Conservation (phyloP, 352 stramenopile genomes). For the Ophiocytium majus region DNA sequence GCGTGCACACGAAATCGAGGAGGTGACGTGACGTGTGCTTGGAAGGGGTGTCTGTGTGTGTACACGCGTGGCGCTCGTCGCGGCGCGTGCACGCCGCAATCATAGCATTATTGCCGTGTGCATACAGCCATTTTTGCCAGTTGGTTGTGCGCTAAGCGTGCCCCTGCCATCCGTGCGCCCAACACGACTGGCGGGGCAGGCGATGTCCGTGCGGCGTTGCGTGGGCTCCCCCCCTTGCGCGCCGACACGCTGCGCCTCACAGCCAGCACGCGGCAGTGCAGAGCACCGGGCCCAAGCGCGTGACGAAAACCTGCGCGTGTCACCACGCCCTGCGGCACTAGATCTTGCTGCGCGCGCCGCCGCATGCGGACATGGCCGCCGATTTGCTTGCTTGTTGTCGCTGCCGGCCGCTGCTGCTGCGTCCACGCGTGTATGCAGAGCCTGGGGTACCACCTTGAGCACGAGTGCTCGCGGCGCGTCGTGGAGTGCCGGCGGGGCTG, state of each 20-base stretch:
- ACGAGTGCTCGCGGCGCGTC: slow-evolving; percentile 25
- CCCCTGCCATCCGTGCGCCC: not conserved
- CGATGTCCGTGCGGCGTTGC: not conserved
- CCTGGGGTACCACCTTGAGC: not conserved
- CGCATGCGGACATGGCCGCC: too few relatives aligned
- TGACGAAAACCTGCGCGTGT: not conserved
- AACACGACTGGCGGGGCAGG: not conserved
- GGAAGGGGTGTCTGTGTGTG: too few relatives aligned
- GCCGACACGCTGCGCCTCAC: not conserved
- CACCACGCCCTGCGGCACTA: not conserved
- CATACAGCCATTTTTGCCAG: not conserved
- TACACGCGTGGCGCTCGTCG: too few relatives aligned
- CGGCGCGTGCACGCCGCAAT: too few relatives aligned
- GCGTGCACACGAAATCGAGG: too few relatives aligned
- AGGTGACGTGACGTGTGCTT: too few relatives aligned
- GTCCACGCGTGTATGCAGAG: too few relatives aligned
- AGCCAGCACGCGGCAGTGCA: not conserved
- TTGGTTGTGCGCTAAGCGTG: not conserved
- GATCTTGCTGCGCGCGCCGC: too few relatives aligned
- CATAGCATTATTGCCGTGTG: too few relatives aligned
- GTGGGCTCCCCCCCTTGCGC: not conserved
- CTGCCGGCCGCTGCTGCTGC: too few relatives aligned
- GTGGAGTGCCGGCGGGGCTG: slow-evolving; percentile 41
- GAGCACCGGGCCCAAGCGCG: not conserved
- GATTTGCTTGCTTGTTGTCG: too few relatives aligned